Percentiles rank a stretch among this genome's conserved stretches.
phyloP scores from a whole-genome alignment of 1,284 basidiomycete species.

The Waitea zeae region DNA sequence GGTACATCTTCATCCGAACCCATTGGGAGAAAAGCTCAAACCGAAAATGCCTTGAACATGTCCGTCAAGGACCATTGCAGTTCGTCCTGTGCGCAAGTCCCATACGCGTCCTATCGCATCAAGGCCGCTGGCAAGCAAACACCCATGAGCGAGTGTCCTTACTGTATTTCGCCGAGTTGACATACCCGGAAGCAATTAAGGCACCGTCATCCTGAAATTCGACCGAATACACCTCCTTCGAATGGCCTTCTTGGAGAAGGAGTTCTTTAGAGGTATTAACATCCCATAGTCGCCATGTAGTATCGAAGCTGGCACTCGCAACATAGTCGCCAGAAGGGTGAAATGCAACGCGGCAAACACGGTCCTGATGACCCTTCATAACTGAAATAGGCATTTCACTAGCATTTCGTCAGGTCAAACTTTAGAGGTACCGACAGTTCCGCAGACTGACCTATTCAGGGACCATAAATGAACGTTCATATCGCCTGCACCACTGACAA shows the following conservation, averaged over 20 bases:
- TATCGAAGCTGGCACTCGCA: constrained; percentile 92
- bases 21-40: constrained; percentile 90
- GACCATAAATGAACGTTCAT: constrained; percentile 82
- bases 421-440: not conserved
- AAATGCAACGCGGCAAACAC: constrained; percentile 88
- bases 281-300: constrained; percentile 98
- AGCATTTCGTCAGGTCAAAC: constrained; percentile 2
- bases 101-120: constrained; percentile 96
- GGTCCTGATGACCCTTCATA: constrained; percentile 77
- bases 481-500: constrained; percentile 88
- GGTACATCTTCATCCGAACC: no score
- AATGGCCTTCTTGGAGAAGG: constrained; percentile 90
- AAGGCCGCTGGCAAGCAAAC: constrained; percentile 68
- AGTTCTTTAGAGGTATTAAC: constrained; percentile 68
- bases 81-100: constrained; percentile 90
- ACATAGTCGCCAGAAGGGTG: constrained; percentile 91
- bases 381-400: constrained; percentile 70
- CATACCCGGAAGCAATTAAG: constrained; percentile 80
- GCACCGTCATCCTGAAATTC: constrained; percentile 95
- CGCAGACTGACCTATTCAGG: constrained; percentile 43
- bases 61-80: constrained; percentile 96
- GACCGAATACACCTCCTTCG: constrained; percentile 89
- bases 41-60: constrained; percentile 90
- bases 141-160: no score
- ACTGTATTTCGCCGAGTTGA: no score